Conservation (phyloP, 2,329 filamentous ascomycete genomes). For the Cladosporium colombiae region DNA sequence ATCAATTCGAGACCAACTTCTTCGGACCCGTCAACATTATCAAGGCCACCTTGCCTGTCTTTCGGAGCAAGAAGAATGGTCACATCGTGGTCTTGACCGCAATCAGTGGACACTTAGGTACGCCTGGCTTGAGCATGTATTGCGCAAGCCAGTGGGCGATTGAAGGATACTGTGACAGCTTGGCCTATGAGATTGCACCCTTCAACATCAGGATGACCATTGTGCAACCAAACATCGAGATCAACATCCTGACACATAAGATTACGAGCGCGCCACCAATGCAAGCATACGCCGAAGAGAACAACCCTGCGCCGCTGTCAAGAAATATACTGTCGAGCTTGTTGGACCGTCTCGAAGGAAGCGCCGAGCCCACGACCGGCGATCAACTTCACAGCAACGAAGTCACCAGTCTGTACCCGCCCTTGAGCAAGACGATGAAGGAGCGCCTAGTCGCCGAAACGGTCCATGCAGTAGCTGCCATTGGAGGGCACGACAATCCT, state of each 20-base stretch:
- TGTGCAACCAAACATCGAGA: constrained; percentile 92
- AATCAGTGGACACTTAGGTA: constrained; percentile 89
- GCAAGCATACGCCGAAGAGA: constrained; percentile 65
- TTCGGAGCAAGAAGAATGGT: constrained; percentile 77
- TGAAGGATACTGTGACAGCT: constrained; percentile 90
- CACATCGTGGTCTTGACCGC: constrained; percentile 90
- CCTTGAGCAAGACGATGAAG: constrained; percentile 66
- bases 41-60: constrained; percentile 77
- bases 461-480: constrained; percentile 84
- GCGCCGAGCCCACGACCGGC: constrained; percentile 44
- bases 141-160: constrained; percentile 92
- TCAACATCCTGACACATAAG: constrained; percentile 81
- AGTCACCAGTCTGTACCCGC: constrained; percentile 71
- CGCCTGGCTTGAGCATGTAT: constrained; percentile 86
- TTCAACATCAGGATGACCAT: constrained; percentile 97
- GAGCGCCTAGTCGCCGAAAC: constrained; percentile 82
- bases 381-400: constrained; percentile 50
- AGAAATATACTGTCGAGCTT: constrained; percentile 81
- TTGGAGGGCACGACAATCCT: constrained; percentile 94
- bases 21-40: constrained; percentile 97
- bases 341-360: constrained; percentile 64
- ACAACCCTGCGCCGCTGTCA: constrained; percentile 75
- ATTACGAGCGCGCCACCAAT: constrained; percentile 82
- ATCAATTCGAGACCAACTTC: constrained; percentile 93
- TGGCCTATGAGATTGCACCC: constrained; percentile 91